These are phyloP conservation scores for Gloeopeniophorella convolvens DNA, from an alignment of 768 basidiomycete species.

Conservation along the genomic window DNA sequence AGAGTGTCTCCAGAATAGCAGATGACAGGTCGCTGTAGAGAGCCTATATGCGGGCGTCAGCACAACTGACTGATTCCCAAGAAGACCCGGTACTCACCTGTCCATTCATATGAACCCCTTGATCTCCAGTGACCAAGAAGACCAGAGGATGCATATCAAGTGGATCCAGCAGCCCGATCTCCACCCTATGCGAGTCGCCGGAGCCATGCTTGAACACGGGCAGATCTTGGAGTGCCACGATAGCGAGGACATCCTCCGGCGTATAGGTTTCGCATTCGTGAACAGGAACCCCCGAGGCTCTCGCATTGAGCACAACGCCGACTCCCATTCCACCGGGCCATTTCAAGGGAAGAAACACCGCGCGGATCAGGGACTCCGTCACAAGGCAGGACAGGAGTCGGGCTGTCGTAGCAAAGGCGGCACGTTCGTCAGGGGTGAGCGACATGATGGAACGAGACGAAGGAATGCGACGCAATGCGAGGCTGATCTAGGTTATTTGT, in stretches of 20 bases:
- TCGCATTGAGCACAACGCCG: slow-evolving; percentile 34
- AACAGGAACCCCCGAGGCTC: slow-evolving; percentile 14
- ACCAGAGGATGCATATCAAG: slow-evolving; percentile 46
- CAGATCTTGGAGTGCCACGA: slow-evolving; percentile 39
- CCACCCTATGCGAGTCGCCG: slow-evolving; percentile 27
- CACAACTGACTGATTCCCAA: too few species aligned
- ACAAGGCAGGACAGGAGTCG: slow-evolving; percentile 53
- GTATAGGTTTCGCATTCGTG: slow-evolving; percentile 23
- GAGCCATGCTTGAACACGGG: slow-evolving; percentile 41
- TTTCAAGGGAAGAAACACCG: slow-evolving; percentile 39
- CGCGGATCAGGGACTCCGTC: slow-evolving; percentile 46
- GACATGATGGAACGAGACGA: too few species aligned
- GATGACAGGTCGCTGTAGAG: background rate
- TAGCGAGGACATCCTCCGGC: slow-evolving; percentile 37
- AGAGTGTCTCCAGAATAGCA: background rate
- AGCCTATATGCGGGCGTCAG: background rate
- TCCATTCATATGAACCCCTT: slow-evolving; percentile 19
- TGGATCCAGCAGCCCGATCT: slow-evolving; percentile 48
- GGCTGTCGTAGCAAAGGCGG: slow-evolving; percentile 41
- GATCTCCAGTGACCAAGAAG: slow-evolving; percentile 28
- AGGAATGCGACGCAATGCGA: too few species aligned
- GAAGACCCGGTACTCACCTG: slow-evolving; percentile 8
- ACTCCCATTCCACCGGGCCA: slow-evolving; percentile 34
- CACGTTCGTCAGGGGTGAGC: slow-evolving; percentile 21
- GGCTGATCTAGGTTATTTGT: too few species aligned